Percentiles rank a stretch among this genome's conserved stretches.
Evolutionary conservation across 495 filamentous ascomycete genomes (phyloP).

Genomic region (Collariella sp.): DNA sequence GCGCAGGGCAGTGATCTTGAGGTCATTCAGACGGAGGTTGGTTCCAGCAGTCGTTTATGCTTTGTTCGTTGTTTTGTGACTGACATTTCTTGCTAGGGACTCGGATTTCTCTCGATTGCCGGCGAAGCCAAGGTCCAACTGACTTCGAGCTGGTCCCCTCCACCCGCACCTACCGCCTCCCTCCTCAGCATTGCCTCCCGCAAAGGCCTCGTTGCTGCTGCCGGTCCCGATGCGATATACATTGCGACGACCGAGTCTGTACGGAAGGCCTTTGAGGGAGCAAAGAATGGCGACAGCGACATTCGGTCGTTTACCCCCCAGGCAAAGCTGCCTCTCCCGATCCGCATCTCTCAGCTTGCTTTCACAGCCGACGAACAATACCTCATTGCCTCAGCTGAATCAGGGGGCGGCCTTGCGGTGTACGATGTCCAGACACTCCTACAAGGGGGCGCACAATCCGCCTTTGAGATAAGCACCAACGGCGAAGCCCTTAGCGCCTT

Average conservation of each 20-base stretch:
- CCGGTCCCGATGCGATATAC: conserved; percentile 68
- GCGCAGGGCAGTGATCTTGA: conserved; percentile 49
- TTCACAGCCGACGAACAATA: conserved; percentile 82
- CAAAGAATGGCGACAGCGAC: conserved; percentile 51
- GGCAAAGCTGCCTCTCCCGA: conserved; percentile 58
- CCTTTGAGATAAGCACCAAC: conserved; percentile 69
- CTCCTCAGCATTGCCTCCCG: conserved; percentile 75
- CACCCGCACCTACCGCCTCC: conserved; percentile 75
- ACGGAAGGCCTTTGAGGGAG: conserved; percentile 60
- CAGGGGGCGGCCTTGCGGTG: conserved; percentile 71
- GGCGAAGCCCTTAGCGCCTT: conserved; percentile 64
- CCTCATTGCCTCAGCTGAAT: conserved; percentile 74
- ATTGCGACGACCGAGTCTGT: conserved; percentile 70
- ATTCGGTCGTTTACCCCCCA: conserved; percentile 66
- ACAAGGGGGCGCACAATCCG: conserved; percentile 53
- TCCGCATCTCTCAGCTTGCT: conserved; percentile 76
- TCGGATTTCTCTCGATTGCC: conserved; percentile 73
- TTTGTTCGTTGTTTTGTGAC: not conserved
- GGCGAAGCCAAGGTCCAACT: conserved; percentile 78
- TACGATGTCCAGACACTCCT: conserved; percentile 63
- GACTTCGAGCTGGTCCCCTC: conserved; percentile 66
- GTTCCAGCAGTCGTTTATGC: not conserved
- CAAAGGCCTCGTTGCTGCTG: conserved; percentile 78
- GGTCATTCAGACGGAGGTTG: conserved; percentile 47
- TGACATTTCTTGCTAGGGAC: conserved; percentile 41